Conservation (phyloP, 2,329 filamentous ascomycete genomes). For the Fusarium caatingaense region DNA sequence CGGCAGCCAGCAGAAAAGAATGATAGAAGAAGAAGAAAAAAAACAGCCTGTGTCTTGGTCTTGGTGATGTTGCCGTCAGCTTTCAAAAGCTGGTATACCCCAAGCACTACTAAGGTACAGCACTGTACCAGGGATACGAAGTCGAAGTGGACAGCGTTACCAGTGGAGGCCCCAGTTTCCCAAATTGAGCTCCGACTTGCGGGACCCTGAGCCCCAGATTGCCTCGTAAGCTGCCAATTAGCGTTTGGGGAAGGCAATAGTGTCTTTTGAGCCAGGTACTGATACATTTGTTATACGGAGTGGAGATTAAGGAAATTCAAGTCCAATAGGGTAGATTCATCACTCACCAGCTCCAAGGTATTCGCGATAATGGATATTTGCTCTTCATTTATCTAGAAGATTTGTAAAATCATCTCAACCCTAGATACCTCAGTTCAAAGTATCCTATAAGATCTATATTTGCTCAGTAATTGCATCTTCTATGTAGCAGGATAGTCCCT, state of each 20-base stretch:
- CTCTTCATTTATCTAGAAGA: not conserved
- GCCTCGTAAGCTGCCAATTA: conserved; percentile 24
- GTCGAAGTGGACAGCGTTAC: conserved; percentile 43
- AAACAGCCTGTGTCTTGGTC: conserved; percentile 20
- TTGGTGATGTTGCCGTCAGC: conserved; percentile 27
- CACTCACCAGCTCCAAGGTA: conserved; percentile 19
- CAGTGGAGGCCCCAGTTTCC: conserved; percentile 33
- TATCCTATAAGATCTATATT: not conserved
- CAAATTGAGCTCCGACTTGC: conserved; percentile 33
- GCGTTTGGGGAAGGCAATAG: not conserved
- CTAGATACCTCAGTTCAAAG: not conserved
- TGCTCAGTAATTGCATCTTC: not conserved
- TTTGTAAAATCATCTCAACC: not conserved
- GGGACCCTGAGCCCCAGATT: conserved; percentile 18
- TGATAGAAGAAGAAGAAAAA: conserved; percentile 12
- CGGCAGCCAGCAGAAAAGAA: not conserved
- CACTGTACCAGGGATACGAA: conserved; percentile 22
- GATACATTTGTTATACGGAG: not conserved
- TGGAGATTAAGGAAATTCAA: not conserved
- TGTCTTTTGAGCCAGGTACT: conserved; percentile 17
- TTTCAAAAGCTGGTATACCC: conserved; percentile 20
- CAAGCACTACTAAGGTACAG: not conserved
- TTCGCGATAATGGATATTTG: not conserved
- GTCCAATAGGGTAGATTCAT: not conserved
- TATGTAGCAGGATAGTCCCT: not conserved